Conservation (phyloP, 139 green algal genomes). For the Tetradesmus lagerheimii region DNA sequence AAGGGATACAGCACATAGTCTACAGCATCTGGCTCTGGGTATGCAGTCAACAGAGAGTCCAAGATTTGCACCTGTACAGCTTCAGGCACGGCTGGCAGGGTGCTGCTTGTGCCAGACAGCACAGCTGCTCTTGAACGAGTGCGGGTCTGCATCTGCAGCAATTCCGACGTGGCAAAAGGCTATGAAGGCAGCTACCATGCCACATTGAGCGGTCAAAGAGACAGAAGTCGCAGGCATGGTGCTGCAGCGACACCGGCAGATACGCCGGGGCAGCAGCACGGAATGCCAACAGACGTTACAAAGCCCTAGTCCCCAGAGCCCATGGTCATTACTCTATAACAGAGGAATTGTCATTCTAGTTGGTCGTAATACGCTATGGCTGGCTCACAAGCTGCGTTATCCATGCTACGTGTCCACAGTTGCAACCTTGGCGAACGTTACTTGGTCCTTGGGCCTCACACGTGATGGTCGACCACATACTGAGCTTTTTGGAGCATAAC, state of each 20-base stretch:
- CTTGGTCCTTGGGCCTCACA: neutral
- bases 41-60: neutral
- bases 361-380: too few relatives aligned
- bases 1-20: conserved; percentile 16
- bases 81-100: neutral
- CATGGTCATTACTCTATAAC: too few relatives aligned
- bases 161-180: neutral
- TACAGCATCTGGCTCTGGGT: conserved; percentile 6
- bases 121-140: neutral
- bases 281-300: neutral
- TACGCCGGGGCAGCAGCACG: neutral
- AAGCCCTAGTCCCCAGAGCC: neutral
- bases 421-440: neutral
- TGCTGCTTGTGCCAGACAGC: neutral
- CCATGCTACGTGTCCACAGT: too few relatives aligned
- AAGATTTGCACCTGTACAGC: conserved; percentile 4
- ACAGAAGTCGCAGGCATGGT: too few relatives aligned
- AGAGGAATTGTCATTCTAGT: too few relatives aligned
- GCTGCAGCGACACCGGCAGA: too few relatives aligned
- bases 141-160: neutral
- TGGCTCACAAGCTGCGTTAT: too few relatives aligned
- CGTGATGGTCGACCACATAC: neutral
- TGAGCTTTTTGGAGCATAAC: too few relatives aligned
- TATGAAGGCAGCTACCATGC: neutral
- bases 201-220: too few relatives aligned